Evolutionary conservation across 2,329 filamentous ascomycete genomes (phyloP).

Genomic region (Tolypocladium guangdongense): DNA sequence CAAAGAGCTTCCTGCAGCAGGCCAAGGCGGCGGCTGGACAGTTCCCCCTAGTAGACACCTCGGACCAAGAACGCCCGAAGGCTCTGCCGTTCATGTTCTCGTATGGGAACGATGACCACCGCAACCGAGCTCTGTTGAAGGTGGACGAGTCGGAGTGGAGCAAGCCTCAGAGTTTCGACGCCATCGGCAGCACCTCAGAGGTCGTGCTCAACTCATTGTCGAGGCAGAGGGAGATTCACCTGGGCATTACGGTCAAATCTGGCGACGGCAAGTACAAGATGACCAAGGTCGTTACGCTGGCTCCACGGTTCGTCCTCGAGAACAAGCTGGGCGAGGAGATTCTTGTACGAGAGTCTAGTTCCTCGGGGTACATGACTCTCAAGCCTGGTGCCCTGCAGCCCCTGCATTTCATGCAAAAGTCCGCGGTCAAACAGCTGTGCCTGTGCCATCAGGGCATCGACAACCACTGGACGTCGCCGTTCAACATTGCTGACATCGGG

Average conservation of each 20-base stretch:
- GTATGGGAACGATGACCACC: slow-evolving; percentile 75
- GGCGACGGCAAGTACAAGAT: slow-evolving; percentile 97
- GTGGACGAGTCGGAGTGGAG: slow-evolving; percentile 91
- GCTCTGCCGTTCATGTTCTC: slow-evolving; percentile 94
- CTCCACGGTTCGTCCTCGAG: slow-evolving; percentile 86
- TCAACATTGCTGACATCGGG: slow-evolving; percentile 92
- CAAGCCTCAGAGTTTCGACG: slow-evolving; percentile 95
- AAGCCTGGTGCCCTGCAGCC: slow-evolving; percentile 72
- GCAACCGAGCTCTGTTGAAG: slow-evolving; percentile 80
- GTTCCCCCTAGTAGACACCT: slow-evolving; percentile 42
- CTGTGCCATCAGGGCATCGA: slow-evolving; percentile 89
- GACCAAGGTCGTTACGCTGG: slow-evolving; percentile 87
- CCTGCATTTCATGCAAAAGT: slow-evolving; percentile 80
- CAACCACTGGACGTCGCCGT: slow-evolving; percentile 95
- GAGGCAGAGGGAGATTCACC: slow-evolving; percentile 71
- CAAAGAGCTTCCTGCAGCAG: slow-evolving; percentile 79
- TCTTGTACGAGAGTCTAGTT: slow-evolving; percentile 83
- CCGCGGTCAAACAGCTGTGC: slow-evolving; percentile 75
- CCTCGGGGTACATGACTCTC: slow-evolving; percentile 71
- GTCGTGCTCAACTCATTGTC: slow-evolving; percentile 67
- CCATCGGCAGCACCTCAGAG: slow-evolving; percentile 86
- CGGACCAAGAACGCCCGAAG: slow-evolving; percentile 50
- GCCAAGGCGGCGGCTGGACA: slow-evolving; percentile 78
- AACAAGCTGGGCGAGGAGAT: slow-evolving; percentile 87
- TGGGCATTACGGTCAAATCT: slow-evolving; percentile 79